Base-by-base conservation (phyloP, 2,329 filamentous ascomycete species). In the Plenodomus lindquistii region DNA sequence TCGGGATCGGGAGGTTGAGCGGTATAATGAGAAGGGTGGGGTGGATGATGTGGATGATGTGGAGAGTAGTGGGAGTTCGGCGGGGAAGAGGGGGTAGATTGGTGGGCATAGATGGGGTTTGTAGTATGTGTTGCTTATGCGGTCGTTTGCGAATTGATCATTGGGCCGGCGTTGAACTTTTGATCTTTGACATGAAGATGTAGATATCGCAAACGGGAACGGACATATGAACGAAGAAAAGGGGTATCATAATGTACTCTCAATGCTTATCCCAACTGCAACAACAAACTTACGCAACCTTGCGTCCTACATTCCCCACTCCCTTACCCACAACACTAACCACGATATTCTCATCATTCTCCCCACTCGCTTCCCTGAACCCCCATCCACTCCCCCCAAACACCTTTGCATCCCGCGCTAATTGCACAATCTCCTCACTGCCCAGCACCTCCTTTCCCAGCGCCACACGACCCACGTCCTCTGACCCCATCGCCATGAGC, bases 401-500 rank as follows among this genome's bases (percentile, higher is more conserved):
- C n/a, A 82, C 86, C 68, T 85, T 87, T 60, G 97, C 74, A 70
- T 99, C 94, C 63, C 94, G 82, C 10, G 89, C 92, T 44, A 97
- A 75, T 41, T 85, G 84, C 47, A 99, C 82, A 44, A 91, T 79
- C 50, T 90, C 87, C 68, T 96, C 90, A 2, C 86, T 88, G 0
- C 85, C 92, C 38, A 97, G 74, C 0, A 97, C 85, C 39, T 93
- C 88, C 62, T 85, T 86, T 24, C 92, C 91, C 49, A 99, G 70
- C 54, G 89, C 84, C 58, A 99, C 72, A 50, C 94, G 83, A 4
- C 94, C 94, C 13, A 99, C 91, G 72, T 99, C 94, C 70, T 97
- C 94, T 1, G 88, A 90, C 0, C 94, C 94, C 94, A 99, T 97
- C 27, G 92, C 91, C 94, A 99, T 99, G 54, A 99, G 78, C 16